These are phyloP conservation scores for Aspergillus pseudotamarii DNA, from an alignment of 2,329 filamentous ascomycete genomes.

Conservation along the genomic window DNA sequence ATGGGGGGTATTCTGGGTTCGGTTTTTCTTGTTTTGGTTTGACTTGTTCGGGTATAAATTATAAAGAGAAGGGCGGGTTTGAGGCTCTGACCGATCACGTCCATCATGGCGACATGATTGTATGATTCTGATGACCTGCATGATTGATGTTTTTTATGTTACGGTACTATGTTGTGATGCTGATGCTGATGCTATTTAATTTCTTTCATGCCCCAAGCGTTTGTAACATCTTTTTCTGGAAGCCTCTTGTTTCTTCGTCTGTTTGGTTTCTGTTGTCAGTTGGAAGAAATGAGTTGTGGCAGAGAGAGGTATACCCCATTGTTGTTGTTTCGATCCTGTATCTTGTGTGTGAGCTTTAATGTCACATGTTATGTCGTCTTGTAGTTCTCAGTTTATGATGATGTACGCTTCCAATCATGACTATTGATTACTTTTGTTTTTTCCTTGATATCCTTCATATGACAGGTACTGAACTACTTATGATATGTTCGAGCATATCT, in stretches of 20 bases:
- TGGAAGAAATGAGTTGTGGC: constrained; percentile 4
- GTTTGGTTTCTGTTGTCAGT: constrained; percentile 1
- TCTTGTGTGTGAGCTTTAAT: background rate
- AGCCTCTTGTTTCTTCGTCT: constrained; percentile 3
- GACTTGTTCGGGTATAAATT: constrained; percentile 15
- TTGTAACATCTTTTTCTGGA: constrained; percentile 5
- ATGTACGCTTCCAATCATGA: background rate
- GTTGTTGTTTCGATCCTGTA: background rate
- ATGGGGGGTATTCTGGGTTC: constrained; percentile 25
- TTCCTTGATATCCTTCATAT: background rate
- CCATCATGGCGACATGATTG: constrained; percentile 31
- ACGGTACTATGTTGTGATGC: constrained; percentile 9
- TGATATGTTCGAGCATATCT: background rate
- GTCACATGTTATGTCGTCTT: background rate
- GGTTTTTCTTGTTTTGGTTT: constrained; percentile 12
- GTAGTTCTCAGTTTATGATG: background rate
- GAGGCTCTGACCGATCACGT: constrained; percentile 24
- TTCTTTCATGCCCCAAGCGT: background rate
- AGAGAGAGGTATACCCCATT: constrained; percentile 5
- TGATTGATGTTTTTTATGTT: constrained; percentile 21
- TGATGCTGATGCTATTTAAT: constrained; percentile 12
- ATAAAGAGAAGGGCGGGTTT: constrained; percentile 21
- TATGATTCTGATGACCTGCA: constrained; percentile 32
- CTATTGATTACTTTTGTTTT: background rate
- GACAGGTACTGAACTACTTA: background rate